Base-by-base conservation (phyloP, 2,329 filamentous ascomycete genomes). In the Monosporascus sp. region DNA sequence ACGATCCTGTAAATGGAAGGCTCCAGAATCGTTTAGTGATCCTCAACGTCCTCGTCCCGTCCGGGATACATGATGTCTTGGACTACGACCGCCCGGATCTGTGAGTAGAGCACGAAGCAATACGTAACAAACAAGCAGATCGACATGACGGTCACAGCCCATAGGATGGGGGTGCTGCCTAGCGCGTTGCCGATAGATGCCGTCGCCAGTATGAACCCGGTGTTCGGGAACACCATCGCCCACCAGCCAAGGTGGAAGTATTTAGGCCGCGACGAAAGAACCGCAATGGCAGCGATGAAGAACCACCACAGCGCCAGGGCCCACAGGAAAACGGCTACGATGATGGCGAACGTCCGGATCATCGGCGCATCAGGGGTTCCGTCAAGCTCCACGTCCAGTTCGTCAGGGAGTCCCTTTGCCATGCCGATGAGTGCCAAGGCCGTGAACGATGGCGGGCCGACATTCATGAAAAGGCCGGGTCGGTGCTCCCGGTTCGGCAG, bases 371-470 rank as follows among this genome's bases (percentile, higher is more conserved):
- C 74, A 6, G 77, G 63, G 22, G 78, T 62, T 5, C 75, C 74
- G 37, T 77, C 72, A 44, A 66, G 54, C 38, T 73, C 69, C 14
- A 67, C 68, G 50, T 79, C 75, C 27, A 82, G 69, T 7, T 69
- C 70, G 44, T 72, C 69, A 7, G 79, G 78, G 3, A 85, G 67
- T 8, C 77, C 76, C 46, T 79, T 75, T 0, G 85, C 78, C 78
- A 89, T 86, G 48, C 86, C 86, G 38, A 90, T 80, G 41, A 89
- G 74, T 0, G 87, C 86, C 16, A 89, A 72, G 1, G 82, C 83
- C 0, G 87, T 90, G 72, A 89, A 90, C 1, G 84, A 79, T 0
- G 86, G 86, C 1, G 87, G 86, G 0, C 87, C 87, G n/a, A 89
- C 87, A 55, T 84, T 86, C 73, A 91, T 89, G 73, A 88, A 90